These are phyloP conservation scores for Galerina marginata DNA, from an alignment of 768 basidiomycete species.

Conservation along the genomic window DNA sequence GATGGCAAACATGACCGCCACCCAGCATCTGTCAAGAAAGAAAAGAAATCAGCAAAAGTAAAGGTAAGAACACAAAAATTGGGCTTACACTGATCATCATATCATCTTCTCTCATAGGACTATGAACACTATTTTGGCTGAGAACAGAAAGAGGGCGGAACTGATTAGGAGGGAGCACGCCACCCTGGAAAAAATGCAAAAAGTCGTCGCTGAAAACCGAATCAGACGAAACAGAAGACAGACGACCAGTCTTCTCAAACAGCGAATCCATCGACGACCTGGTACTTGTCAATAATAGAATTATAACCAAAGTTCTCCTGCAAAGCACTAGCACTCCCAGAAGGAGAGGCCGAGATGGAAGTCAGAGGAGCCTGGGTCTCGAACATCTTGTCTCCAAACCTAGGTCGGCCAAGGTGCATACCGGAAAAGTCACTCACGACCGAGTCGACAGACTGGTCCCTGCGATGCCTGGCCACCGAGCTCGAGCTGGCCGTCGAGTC, in stretches of 20 bases:
- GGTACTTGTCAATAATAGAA: constrained; percentile 56
- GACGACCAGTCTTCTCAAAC: constrained; percentile 66
- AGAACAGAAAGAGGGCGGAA: constrained; percentile 68
- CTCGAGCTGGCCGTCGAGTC: constrained; percentile 65
- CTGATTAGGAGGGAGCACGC: constrained; percentile 49
- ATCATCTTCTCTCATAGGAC: constrained; percentile 70
- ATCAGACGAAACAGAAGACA: constrained; percentile 57
- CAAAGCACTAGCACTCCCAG: constrained; percentile 42
- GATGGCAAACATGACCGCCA: constrained; percentile 74
- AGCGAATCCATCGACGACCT: constrained; percentile 52
- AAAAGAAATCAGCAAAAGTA: constrained; percentile 9
- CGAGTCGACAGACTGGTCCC: constrained; percentile 68
- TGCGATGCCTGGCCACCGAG: constrained; percentile 61
- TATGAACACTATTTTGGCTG: constrained; percentile 37
- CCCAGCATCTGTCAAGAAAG: constrained; percentile 66
- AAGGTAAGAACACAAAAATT: constrained; percentile 2
- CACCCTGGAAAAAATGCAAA: constrained; percentile 34
- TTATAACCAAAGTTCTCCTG: constrained; percentile 40
- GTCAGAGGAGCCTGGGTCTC: constrained; percentile 62
- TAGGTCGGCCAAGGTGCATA: constrained; percentile 66
- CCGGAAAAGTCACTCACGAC: constrained; percentile 66
- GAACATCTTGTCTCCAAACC: constrained; percentile 89
- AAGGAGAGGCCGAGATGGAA: constrained; percentile 71
- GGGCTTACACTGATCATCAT: constrained; percentile 78
- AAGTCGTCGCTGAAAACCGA: constrained; percentile 66